Evolutionary conservation across 805 yeast genomes (phyloP).

Genomic region (Ogataea ramenticola): DNA sequence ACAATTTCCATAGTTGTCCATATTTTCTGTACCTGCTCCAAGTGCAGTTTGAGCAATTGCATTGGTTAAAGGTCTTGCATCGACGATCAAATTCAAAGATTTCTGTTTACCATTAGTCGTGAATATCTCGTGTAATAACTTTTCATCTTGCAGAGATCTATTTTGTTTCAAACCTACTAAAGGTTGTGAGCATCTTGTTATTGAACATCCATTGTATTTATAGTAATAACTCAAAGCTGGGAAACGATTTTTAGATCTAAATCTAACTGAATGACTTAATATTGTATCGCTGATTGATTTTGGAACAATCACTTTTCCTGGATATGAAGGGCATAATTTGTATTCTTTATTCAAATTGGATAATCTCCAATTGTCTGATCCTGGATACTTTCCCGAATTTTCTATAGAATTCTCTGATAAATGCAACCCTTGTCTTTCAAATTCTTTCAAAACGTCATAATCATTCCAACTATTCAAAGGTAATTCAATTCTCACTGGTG

Average conservation of each 20-base stretch:
- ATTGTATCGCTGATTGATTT: conserved; percentile 73
- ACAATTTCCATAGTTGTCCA: conserved; percentile 74
- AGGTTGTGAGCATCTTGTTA: conserved; percentile 90
- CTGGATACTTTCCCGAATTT: conserved; percentile 2
- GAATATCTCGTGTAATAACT: conserved; percentile 67
- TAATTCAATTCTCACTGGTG: conserved; percentile 65
- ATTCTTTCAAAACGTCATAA: conserved; percentile 59
- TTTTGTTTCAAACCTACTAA: conserved; percentile 83
- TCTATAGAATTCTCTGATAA: conserved; percentile 20
- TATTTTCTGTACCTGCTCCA: conserved; percentile 96
- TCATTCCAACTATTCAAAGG: conserved; percentile 65
- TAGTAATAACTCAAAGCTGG: conserved; percentile 80
- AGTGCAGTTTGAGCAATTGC: conserved; percentile 95
- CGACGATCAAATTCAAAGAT: conserved; percentile 61
- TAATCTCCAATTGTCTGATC: conserved; percentile 52
- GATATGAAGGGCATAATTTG: conserved; percentile 70
- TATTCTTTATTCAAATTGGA: conserved; percentile 59
- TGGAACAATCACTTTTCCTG: conserved; percentile 64
- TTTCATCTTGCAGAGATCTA: conserved; percentile 88
- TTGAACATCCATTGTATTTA: conserved; percentile 61
- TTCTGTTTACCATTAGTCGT: conserved; percentile 35
- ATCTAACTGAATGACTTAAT: conserved; percentile 75
- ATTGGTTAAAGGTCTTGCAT: conserved; percentile 87
- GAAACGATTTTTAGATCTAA: conserved; percentile 76
- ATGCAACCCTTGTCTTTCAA: conserved; percentile 53